These are phyloP conservation scores for Pyrenopolyporus hunteri DNA, from an alignment of 495 filamentous ascomycete species.

Conservation along the genomic window DNA sequence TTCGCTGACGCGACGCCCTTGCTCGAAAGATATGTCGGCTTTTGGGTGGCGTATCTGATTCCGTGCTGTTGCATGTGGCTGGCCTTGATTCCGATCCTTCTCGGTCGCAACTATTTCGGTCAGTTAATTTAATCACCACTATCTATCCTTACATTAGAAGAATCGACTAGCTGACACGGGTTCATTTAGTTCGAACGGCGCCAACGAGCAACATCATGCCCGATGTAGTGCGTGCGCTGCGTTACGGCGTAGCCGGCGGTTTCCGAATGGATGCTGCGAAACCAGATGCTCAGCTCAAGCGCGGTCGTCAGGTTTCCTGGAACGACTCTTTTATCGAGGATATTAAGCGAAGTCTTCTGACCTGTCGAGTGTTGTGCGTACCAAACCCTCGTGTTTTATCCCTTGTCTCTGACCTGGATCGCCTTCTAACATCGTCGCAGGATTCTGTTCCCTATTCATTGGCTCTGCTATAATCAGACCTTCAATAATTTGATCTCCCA, in stretches of 20 bases:
- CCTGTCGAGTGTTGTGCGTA: constrained; percentile 17
- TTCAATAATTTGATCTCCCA: constrained; percentile 61
- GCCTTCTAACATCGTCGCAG: background rate
- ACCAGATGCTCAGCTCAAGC: constrained; percentile 14
- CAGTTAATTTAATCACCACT: background rate
- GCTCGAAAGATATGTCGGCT: constrained; percentile 35
- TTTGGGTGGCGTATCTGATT: constrained; percentile 50
- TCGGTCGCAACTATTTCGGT: constrained; percentile 55
- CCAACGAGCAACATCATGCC: constrained; percentile 23
- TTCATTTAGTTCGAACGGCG: constrained; percentile 5
- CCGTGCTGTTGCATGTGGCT: constrained; percentile 40
- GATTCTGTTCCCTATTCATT: constrained; percentile 52
- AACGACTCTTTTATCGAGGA: constrained; percentile 23
- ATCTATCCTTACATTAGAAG: background rate
- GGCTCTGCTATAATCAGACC: constrained; percentile 39
- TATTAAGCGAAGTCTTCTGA: constrained; percentile 24
- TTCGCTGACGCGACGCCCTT: constrained; percentile 24
- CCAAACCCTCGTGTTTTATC: background rate
- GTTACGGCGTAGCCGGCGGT: constrained; percentile 11
- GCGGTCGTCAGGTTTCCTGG: constrained; percentile 15
- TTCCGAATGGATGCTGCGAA: constrained; percentile 25
- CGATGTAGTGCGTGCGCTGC: constrained; percentile 10
- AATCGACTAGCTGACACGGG: constrained; percentile 2
- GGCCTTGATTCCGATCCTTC: constrained; percentile 45
- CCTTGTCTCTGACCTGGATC: no score